Evolutionary conservation across 2,329 filamentous ascomycete species (phyloP).

Genomic region (Microdochium paspali): DNA sequence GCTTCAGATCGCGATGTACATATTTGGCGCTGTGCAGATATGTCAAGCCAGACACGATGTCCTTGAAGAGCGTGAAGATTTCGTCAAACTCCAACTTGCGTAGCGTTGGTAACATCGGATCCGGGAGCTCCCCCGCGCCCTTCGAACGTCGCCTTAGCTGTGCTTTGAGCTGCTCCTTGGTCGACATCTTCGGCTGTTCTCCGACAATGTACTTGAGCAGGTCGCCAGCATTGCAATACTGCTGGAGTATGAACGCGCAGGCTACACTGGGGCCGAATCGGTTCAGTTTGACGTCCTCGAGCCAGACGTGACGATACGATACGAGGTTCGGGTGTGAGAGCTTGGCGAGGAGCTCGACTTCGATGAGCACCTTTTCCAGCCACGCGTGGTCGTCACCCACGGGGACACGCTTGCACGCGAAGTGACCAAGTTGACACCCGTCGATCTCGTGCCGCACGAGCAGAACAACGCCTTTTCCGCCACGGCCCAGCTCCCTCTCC

Average conservation of each 20-base stretch:
- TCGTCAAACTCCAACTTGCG: conserved; percentile 65
- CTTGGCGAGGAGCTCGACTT: conserved; percentile 86
- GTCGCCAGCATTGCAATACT: conserved; percentile 94
- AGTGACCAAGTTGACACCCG: conserved; percentile 77
- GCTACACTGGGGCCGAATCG: conserved; percentile 86
- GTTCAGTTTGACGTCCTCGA: conserved; percentile 78
- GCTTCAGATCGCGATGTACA: conserved; percentile 92
- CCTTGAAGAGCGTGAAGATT: conserved; percentile 93
- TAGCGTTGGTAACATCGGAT: conserved; percentile 30
- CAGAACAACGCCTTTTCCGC: conserved; percentile 89
- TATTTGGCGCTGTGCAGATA: conserved; percentile 88
- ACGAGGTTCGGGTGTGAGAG: conserved; percentile 92
- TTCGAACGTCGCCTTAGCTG: conserved; percentile 75
- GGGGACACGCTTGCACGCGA: conserved; percentile 93
- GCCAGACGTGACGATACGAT: conserved; percentile 94
- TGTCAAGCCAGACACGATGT: conserved; percentile 84
- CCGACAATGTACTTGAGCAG: conserved; percentile 80
- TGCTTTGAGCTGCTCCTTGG: conserved; percentile 81
- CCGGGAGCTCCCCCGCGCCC: conserved; percentile 58
- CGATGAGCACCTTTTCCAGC: conserved; percentile 87
- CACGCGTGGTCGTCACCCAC: conserved; percentile 91
- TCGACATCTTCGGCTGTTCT: conserved; percentile 49
- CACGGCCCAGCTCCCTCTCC: conserved; percentile 74
- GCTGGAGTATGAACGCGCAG: conserved; percentile 93
- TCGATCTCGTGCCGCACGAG: conserved; percentile 91